A percentile compares a stretch with the other conserved stretches of the same genome.
Evolutionary conservation across 179 eudicot genomes (phyloP).

Genomic region (Silene noctiflora): DNA sequence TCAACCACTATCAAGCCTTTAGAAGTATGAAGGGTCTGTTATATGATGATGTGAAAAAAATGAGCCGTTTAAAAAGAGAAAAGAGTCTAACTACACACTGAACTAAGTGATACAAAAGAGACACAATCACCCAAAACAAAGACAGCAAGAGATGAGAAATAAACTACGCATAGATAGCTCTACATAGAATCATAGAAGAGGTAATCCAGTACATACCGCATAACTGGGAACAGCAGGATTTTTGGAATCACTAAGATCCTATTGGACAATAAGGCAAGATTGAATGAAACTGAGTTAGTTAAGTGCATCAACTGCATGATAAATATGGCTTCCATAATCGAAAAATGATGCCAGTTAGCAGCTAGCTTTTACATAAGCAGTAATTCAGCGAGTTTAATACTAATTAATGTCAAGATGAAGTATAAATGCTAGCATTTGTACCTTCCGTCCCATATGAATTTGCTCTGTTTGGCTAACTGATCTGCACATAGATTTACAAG

Average conservation of each 20-base stretch:
- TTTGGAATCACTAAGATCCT: conserved; percentile 54
- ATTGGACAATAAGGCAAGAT: conserved; percentile 16
- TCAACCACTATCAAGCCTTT: conserved; percentile 85
- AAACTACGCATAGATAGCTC: conserved; percentile 7
- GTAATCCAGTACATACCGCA: conserved; percentile 58
- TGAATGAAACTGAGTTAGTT: conserved; percentile 19
- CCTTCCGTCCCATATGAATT: conserved; percentile 28
- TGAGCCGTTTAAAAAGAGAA: conserved; percentile 7
- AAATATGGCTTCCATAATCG: conserved; percentile 11
- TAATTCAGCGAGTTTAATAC: background rate
- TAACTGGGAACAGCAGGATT: conserved; percentile 66
- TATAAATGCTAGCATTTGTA: conserved; percentile 19
- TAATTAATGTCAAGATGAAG: background rate
- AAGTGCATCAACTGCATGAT: background rate
- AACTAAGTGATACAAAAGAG: background rate
- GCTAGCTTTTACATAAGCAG: conserved; percentile 3
- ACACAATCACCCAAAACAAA: background rate
- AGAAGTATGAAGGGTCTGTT: conserved; percentile 66
- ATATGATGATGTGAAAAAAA: conserved; percentile 10
- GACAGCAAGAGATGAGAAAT: background rate
- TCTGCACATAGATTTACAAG: conserved; percentile 23
- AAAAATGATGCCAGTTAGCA: conserved; percentile 6
- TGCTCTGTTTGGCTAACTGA: conserved; percentile 27
- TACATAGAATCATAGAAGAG: background rate
- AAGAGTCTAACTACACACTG: background rate